Base-by-base conservation (phyloP, 345 rosid species). In the Cochlearia excelsa region DNA sequence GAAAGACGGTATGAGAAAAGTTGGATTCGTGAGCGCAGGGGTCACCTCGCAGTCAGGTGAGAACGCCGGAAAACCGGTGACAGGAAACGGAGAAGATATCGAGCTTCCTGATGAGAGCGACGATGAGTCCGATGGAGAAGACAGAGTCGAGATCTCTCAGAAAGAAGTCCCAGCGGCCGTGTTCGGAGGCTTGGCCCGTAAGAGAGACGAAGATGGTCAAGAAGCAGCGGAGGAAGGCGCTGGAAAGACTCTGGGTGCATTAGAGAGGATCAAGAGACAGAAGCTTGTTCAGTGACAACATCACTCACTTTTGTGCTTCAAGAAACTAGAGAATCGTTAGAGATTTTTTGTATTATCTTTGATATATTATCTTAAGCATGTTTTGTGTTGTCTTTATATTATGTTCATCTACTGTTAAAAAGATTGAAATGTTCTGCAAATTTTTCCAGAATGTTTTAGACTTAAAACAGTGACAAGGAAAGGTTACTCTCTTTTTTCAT, bases 21-120 rank as follows among this genome's bases (percentile, higher is more conserved):
- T 93, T n/a, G 95, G 99, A 16, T 93, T 93, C 30, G 97, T 87
- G 57, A 93, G 96, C 50, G 97, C 96, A 29, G 99, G 95, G 43
- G 83, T 83, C 39, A 84, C 79, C 57, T 66, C 95, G 2, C 84
- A 79, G 70, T 33, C 85, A 1, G 89, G 82, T 41, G 80, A 77
- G 31, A 82, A 66, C 46, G 11, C 55, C 3, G 70, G 55, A 40
- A 64, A 71, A 47, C 82, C 63, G 50, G 53, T 71, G 30, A 58
- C 61, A 6, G 83, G 72, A 4, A 89, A 89, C 57, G 63, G 69
- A 1, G 99, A 93, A 76, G 97, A 93, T 46, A 90, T 93, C 6
- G 92, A 89, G 62, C 80, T 93, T 51, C 95, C 96, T 0, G 90
- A 85, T 0, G 96, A 81, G 63, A 86, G 89, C 2, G 98, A 88